Evolutionary conservation across 2,329 filamentous ascomycete species (phyloP), one percentile per base, ranked within the genome.

Genomic region (Xylariales sp.): DNA sequence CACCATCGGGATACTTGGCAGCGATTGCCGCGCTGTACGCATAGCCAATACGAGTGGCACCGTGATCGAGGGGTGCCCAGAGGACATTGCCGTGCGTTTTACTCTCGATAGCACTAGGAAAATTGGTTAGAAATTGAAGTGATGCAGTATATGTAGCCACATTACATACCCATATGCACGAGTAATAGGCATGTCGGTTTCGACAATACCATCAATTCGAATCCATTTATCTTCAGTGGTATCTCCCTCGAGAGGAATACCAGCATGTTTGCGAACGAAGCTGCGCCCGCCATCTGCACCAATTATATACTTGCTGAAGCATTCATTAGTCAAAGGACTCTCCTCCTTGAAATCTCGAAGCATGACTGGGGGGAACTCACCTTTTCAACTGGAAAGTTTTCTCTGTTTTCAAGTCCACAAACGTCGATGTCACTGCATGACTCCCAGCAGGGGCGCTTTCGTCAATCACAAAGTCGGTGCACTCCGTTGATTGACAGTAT

Each of bases 61-160:
- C 72, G 40, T 70, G 67, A 46, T 78, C 74, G 0, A 77, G 55
- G 4, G 68, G 65, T 3, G 65, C 70, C 72, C 72, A 78, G 0
- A 78, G 57, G 0, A 78, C 69, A 40, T 76, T 76, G 4, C 73
- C 72, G 45, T 76, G 72, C 0, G 67, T 70, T 0, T 62, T 62
- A 17, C 61, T 68, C 47, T 77, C 72, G 31, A 76, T 70, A 0
- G 70, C 61, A 21, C 27, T 33, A 18, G 13, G 2, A 19, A 14
- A 31, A 11, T 18, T 15, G 33, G n/a, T 24, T 14, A 15, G n/a
- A 24, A 14, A 14, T 12, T 5, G 7, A 5, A 3, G n/a, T 2
- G 16, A n/a, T 12, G n/a, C 10, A 7, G 10, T 25, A 5, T 14
- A 33, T n/a, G n/a, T n/a, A n/a, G n/a, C n/a, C n/a, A n/a, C n/a